Percentiles rank a stretch among this genome's conserved stretches.
These are phyloP conservation scores for Naganishia friedmannii DNA, from an alignment of 768 basidiomycete genomes.

Conservation along the genomic window DNA sequence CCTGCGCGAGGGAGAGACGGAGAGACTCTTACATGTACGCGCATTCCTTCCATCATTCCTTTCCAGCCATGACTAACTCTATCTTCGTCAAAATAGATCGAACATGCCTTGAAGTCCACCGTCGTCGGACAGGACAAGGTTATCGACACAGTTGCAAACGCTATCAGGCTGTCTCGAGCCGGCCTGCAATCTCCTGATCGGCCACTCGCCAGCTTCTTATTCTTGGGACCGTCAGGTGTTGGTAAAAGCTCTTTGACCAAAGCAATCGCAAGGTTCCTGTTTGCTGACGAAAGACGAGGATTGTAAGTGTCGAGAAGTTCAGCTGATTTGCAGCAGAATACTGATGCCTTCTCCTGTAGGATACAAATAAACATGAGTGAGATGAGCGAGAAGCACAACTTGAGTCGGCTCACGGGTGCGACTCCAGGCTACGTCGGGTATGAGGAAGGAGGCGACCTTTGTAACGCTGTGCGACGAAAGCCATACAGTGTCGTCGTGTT, in stretches of 20 bases:
- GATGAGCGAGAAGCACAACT: slow-evolving; percentile 88
- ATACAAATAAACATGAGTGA: slow-evolving; percentile 97
- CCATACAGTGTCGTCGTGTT: slow-evolving; percentile 73
- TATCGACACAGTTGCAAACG: slow-evolving; percentile 78
- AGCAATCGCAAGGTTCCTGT: slow-evolving; percentile 80
- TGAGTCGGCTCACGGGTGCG: slow-evolving; percentile 84
- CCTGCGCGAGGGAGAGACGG: slow-evolving; percentile 79
- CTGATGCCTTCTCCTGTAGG: slow-evolving; percentile 50
- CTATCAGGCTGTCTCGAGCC: slow-evolving; percentile 86
- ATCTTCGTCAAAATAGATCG: slow-evolving; percentile 67
- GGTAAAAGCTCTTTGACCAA: slow-evolving; percentile 85
- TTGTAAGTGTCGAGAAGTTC: slow-evolving; percentile 59
- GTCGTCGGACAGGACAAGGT: slow-evolving; percentile 91
- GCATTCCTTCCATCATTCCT: slow-evolving; percentile 1
- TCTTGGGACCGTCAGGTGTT: slow-evolving; percentile 55
- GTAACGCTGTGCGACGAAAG: slow-evolving; percentile 86
- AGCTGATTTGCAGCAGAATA: not conserved
- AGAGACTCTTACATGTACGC: slow-evolving; percentile 81
- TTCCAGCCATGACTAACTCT: not conserved
- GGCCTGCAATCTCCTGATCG: slow-evolving; percentile 83
- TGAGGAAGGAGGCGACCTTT: slow-evolving; percentile 77
- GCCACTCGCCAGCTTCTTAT: slow-evolving; percentile 88
- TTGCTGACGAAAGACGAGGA: slow-evolving; percentile 81
- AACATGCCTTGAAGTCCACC: slow-evolving; percentile 66
- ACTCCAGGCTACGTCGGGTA: slow-evolving; percentile 92